Evolutionary conservation across 768 basidiomycete species (phyloP).

Genomic region (Paxillus involutus): DNA sequence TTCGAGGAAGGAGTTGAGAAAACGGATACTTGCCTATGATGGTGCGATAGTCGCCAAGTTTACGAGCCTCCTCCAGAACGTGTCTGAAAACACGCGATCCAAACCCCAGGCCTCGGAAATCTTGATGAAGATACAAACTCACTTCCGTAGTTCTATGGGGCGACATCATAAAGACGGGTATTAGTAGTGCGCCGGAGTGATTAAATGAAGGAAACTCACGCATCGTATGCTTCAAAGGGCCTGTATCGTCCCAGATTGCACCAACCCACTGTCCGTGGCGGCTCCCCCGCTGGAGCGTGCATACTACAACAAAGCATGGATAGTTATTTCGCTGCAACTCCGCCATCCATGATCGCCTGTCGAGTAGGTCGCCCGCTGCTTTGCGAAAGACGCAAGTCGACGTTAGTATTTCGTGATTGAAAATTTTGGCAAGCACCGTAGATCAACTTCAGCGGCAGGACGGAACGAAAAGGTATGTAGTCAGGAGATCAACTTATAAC

Average conservation of each 20-base stretch:
- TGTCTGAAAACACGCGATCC: too few species aligned
- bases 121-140: constrained; percentile 1
- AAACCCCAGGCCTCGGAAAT: constrained; percentile 1
- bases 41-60: too few species aligned
- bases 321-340: neutral
- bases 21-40: too few species aligned
- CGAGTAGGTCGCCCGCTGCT: neutral
- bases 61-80: too few species aligned
- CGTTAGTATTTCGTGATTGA: neutral
- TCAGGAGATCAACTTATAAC: too few species aligned
- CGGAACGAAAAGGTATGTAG: too few species aligned
- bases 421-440: neutral
- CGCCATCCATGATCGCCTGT: neutral
- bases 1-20: too few species aligned
- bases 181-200: too few species aligned
- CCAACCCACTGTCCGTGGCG: neutral
- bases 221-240: neutral
- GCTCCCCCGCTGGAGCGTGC: neutral
- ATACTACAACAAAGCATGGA: neutral
- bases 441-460: too few species aligned
- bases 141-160: neutral
- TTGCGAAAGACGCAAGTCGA: neutral
- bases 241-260: constrained; percentile 1
- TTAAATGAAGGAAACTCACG: too few species aligned
- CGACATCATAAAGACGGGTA: too few species aligned